These are phyloP conservation scores for Ampelocalamus luodianensis DNA, from an alignment of 176 grass and related monocot genomes.

Conservation along the genomic window DNA sequence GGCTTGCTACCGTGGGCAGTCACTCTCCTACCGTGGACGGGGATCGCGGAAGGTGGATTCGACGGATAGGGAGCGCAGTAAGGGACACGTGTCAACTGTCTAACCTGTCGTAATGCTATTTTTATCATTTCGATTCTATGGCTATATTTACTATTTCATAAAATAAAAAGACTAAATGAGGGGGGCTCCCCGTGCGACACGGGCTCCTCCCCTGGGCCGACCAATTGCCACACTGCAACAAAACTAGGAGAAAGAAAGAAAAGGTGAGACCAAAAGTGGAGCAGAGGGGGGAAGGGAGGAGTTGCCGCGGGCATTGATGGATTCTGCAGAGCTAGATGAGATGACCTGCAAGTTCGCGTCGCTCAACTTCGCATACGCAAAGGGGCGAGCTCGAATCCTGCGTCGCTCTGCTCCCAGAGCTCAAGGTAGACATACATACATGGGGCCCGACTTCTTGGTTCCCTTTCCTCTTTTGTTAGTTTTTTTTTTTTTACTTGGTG, in stretches of 20 bases:
- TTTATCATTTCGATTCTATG: too few species aligned
- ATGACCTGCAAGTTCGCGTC: slow-evolving; percentile 50
- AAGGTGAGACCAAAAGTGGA: not conserved
- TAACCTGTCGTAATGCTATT: too few species aligned
- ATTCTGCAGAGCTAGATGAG: slow-evolving; percentile 54
- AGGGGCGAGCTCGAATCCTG: slow-evolving; percentile 54
- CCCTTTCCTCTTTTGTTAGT: not conserved
- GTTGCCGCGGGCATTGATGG: slow-evolving; percentile 22
- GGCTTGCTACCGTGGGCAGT: too few species aligned
- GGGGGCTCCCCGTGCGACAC: not conserved
- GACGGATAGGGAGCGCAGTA: too few species aligned
- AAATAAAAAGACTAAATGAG: too few species aligned
- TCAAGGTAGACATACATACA: slow-evolving; percentile 51
- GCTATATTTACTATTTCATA: too few species aligned
- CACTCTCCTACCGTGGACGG: too few species aligned
- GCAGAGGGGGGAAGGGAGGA: not conserved
- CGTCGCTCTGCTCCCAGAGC: slow-evolving; percentile 52
- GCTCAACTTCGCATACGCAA: slow-evolving; percentile 48
- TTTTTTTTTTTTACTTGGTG: not conserved
- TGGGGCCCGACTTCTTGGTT: not conserved
- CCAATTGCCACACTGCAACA: not conserved
- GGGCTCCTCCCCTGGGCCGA: not conserved
- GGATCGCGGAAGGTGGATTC: too few species aligned
- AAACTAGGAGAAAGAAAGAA: not conserved
- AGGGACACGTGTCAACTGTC: too few species aligned